Evolutionary conservation across 2,329 filamentous ascomycete genomes (phyloP), one percentile per base, ranked within the genome.

Genomic region (Paecilomyces fulvus): DNA sequence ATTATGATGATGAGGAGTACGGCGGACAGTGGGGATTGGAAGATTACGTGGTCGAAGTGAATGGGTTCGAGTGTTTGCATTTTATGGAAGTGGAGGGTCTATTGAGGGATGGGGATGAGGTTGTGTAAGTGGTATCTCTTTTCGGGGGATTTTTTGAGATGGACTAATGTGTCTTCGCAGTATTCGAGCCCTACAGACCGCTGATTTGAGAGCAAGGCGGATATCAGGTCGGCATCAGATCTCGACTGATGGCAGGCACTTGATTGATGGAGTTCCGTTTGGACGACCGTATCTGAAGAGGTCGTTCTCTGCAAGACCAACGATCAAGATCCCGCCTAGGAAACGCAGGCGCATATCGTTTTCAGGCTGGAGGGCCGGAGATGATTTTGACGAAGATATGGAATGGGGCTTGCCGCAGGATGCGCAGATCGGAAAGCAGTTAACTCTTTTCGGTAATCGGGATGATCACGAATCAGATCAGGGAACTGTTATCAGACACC

Each of bases 41-140:
- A 66, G 90, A 96, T 69, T 97, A 97, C 71, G 83, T 83, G 8
- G 89, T 96, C 30, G 89, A 95, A 71, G 79, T 96, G 3, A 80
- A 80, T n/a, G 84, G 82, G 50, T 96, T 89, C 62, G 92, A 97
- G 73, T 94, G 90, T 64, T 74, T 96, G 56, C 92, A 96, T 74
- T 97, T 90, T 65, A 87, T 90, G 68, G 79, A 82, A 20, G 80
- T 95, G 5, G 77, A 79, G 12, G 80, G 81, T 49, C 77, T 94
- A 9, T 76, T 96, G 57, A 87, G 89, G 63, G 86, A 92, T 53
- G 90, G 94, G 55, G 92, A 96, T 65, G 84, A 92, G 70, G 83
- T 96, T 56, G 78, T 88, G 88, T 91, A 76, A 65, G 86, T 79
- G 43, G 33, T 11, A 30, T 23, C 17, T 52, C 50, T 43, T 52